Base-by-base conservation (phyloP, 1,284 basidiomycete species). In the Ustilago tritici region DNA sequence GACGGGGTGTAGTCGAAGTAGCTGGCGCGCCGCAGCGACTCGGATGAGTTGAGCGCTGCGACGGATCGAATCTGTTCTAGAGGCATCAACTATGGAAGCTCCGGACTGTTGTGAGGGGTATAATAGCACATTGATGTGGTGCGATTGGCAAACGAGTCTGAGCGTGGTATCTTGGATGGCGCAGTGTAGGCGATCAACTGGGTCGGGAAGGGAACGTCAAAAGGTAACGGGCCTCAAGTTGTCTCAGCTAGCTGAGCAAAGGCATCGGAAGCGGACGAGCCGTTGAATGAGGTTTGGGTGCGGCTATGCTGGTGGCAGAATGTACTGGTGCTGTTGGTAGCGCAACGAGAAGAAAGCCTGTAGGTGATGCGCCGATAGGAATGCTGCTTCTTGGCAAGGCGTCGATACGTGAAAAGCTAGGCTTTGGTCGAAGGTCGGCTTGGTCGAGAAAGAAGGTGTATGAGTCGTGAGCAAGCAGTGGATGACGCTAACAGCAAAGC, bases 21-120 rank as follows among this genome's bases (percentile, higher is more conserved):
- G 63, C 71, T 75, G 52, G 72, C 57, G 19, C 67, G 66, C 31
- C 69, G 68, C 65, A 70, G 71, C 62, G 72, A 65, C 68, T 71
- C 64, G 46, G 72, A 74, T 17, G 76, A 64, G 47, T 73, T 66
- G 70, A 79, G 75, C 63, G 70, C 66, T 50, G 70, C 64, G 63
- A 63, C 74, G 28, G 78, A 61, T 43, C 71, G 65, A 49, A 79
- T 79, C 70, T 79, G 78, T 64, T 79, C 78, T 14, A 79, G 65
- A 56, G 78, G 78, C 78, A 79, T 79, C 53, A 41, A 43, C 59
- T 58, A 46, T 28, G 49, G 62, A 55, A 46, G 56, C 57, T 55
- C 12, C 41, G 10, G 28, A 12, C 28, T 49, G 19, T 19, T n/a
- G 34, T 19, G 58, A 34, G n/a, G 61, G 65, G 61, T 65, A 57